Evolutionary conservation across 352 stramenopile genomes (phyloP).

Genomic region (Nothophytophthora sp.): DNA sequence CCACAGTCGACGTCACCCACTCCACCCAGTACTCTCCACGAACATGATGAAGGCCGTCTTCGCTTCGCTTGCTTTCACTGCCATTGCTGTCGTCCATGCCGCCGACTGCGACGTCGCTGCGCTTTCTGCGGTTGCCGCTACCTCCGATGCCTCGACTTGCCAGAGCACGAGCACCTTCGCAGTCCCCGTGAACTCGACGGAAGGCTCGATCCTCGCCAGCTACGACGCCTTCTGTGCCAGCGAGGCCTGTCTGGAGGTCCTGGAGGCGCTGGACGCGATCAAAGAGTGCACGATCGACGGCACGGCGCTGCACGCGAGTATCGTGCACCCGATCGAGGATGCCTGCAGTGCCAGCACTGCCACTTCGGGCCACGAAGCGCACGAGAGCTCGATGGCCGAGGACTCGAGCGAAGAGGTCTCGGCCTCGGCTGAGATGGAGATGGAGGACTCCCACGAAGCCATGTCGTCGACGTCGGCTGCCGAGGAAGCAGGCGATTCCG

Average conservation of each 20-base stretch:
- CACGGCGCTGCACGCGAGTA: slow-evolving; percentile 2
- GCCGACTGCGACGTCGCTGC: background rate
- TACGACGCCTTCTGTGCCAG: slow-evolving; percentile 12
- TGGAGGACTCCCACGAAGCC: background rate
- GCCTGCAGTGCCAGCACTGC: slow-evolving; percentile 12
- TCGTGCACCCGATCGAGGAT: slow-evolving; percentile 14
- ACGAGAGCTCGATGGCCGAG: background rate
- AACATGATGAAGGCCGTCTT: slow-evolving; percentile 21
- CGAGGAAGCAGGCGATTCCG: background rate
- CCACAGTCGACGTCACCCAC: background rate
- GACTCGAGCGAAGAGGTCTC: background rate
- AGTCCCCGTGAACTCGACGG: slow-evolving; percentile 10
- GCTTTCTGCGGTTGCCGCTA: background rate
- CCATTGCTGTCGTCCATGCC: background rate
- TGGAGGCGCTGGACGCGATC: slow-evolving; percentile 1
- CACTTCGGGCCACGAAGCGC: no score
- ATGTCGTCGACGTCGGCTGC: background rate
- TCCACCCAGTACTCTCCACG: no score
- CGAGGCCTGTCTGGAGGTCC: slow-evolving; percentile 8
- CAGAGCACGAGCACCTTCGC: slow-evolving; percentile 3
- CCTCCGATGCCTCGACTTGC: background rate
- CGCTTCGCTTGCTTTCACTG: background rate
- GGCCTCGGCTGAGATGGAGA: background rate
- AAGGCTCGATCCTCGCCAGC: background rate
- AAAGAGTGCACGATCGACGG: slow-evolving; percentile 18